Percentiles rank a stretch among this genome's conserved stretches.
Evolutionary conservation across 768 basidiomycete species (phyloP).

Genomic region (Auricularia sp.): DNA sequence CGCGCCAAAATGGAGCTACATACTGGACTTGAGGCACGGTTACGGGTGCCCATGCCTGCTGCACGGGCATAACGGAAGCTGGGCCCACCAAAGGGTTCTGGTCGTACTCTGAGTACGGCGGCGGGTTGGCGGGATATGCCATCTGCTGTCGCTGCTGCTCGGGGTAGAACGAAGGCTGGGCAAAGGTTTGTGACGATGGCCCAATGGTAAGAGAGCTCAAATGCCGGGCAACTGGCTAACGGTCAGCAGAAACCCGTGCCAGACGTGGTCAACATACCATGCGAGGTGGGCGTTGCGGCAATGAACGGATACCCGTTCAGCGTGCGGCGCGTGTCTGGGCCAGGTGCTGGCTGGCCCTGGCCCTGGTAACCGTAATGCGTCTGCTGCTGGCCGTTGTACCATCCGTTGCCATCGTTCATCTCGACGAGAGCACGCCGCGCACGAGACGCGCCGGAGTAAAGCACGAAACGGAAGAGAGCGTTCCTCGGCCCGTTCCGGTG

Average conservation of each 20-base stretch:
- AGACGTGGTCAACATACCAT: background rate
- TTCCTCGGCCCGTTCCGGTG: too few species aligned
- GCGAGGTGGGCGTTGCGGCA: background rate
- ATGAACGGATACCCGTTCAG: background rate
- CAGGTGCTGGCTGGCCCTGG: background rate
- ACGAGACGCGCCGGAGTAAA: too few species aligned
- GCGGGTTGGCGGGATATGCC: conserved; percentile 25
- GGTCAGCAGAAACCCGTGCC: background rate
- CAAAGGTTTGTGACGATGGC: background rate
- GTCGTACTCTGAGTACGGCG: conserved; percentile 61
- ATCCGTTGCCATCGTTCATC: conserved; percentile 1
- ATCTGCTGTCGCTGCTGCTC: background rate
- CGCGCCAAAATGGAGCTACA: conserved; percentile 11
- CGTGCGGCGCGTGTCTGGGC: background rate
- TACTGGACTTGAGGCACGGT: conserved; percentile 4
- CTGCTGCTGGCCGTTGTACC: background rate
- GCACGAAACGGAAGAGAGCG: too few species aligned
- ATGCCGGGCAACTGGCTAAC: background rate
- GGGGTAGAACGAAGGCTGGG: background rate
- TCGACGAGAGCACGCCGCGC: conserved; percentile 2
- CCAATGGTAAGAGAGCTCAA: background rate
- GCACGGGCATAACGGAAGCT: conserved; percentile 29
- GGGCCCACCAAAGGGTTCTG: conserved; percentile 48
- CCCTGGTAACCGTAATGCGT: too few species aligned
- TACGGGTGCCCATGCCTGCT: conserved; percentile 21